Conservation (phyloP, 1,284 basidiomycete species). For the Fomes fomentarius region DNA sequence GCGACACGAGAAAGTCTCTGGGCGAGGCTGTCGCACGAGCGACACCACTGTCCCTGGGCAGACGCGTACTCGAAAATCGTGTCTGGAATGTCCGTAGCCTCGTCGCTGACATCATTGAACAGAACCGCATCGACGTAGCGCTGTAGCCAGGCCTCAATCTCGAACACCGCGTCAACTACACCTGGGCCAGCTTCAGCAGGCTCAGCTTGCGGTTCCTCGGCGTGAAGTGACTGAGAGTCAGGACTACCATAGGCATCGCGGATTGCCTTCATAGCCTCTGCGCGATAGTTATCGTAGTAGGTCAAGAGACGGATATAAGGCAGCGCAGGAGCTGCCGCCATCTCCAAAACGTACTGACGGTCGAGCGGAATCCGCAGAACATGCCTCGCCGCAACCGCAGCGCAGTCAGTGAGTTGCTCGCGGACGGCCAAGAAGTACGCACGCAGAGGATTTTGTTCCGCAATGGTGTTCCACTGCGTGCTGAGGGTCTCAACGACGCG, state of each 20-base stretch:
- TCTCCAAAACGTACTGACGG: constrained; percentile 3
- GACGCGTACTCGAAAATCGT: not conserved
- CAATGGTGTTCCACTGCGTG: not conserved
- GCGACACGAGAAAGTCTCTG: not conserved
- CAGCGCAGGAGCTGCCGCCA: constrained; percentile 4
- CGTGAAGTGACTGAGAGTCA: too few species aligned
- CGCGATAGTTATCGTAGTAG: not conserved
- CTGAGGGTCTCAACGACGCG: not conserved
- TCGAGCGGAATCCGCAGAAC: not conserved
- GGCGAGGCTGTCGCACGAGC: not conserved
- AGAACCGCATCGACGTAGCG: not conserved
- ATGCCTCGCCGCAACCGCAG: constrained; percentile 8
- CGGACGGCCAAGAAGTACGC: constrained; percentile 2
- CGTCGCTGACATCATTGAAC: not conserved
- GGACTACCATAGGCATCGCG: too few species aligned
- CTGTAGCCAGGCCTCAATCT: too few species aligned
- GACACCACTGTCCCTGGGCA: not conserved
- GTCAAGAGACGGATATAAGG: not conserved
- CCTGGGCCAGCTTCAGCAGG: too few species aligned
- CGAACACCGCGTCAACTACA: too few species aligned
- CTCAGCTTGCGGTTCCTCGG: too few species aligned
- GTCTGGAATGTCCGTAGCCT: not conserved
- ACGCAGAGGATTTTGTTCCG: not conserved
- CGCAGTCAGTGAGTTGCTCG: not conserved
- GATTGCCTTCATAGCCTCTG: not conserved